Evolutionary conservation across 2,329 filamentous ascomycete species (phyloP), one percentile per base, ranked within the genome.

Genomic region (Exophiala bonariae): DNA sequence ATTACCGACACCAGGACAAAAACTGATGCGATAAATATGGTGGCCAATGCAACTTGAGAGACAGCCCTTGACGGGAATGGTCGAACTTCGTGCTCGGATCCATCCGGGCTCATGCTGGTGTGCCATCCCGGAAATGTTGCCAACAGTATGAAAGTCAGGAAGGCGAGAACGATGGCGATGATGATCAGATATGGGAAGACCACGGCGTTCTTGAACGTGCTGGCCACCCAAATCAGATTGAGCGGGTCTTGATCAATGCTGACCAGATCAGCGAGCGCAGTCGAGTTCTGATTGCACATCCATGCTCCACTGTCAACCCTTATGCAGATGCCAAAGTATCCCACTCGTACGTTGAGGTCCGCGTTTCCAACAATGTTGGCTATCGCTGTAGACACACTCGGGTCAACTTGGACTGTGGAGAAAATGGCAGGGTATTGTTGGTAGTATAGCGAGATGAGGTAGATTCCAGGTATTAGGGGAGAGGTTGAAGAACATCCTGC

Each of bases 81-180:
- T 72, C 95, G 95, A 65, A 96, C 86, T 70, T 96, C 89, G 61
- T 88, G 83, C 61, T 95, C 90, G 39, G 85, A 89, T 42, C 90
- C 91, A 43, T 81, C 77, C 30, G 80, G 83, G 68, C 93, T 87
- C 56, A 85, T 80, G 70, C 95, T 89, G 69, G 96, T 89, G 70
- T 97, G 91, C 89, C 93, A 99, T 55, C 91, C 91, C 1, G 93
- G 93, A 72, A 97, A 99, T 26, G 93, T 97, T 44, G 91, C 92
- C 44, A 99, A 85, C 33, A 99, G 82, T 53, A 99, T 80, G 66
- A 99, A 89, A 68, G 90, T 96, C 69, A 97, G 79, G 73, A 97
- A 97, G 59, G 93, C 91, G 63, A 99, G 90, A 67, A 99, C 88
- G 65, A 97, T 91, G 64, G 93, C 93, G 63, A 99, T 91, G 75